Conservation (phyloP, 306 rosid species). For the Begonia masoniana region DNA sequence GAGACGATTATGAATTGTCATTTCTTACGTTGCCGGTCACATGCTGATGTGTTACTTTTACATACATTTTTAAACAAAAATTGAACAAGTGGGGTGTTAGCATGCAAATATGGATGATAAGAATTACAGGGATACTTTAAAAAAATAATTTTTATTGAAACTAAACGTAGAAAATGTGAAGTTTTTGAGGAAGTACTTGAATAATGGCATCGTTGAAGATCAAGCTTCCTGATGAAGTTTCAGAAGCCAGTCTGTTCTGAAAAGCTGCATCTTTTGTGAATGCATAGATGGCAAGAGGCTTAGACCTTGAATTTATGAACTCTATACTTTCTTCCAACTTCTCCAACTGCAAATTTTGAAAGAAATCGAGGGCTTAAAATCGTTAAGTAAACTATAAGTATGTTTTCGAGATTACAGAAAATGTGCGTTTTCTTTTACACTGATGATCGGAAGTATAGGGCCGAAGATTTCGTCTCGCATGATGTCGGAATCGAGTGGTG, state of each 20-base stretch:
- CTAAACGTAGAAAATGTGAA: neutral
- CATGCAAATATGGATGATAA: neutral
- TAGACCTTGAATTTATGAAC: slow-evolving; percentile 58
- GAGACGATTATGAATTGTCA: no score
- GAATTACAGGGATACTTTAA: neutral
- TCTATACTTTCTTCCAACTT: slow-evolving; percentile 56
- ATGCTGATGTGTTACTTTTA: no score
- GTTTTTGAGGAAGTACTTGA: slow-evolving; percentile 30
- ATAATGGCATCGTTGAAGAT: slow-evolving; percentile 44
- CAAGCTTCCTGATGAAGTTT: slow-evolving; percentile 63
- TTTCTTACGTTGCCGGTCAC: no score
- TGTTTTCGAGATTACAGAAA: no score
- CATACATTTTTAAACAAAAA: no score
- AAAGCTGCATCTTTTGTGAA: slow-evolving; percentile 42
- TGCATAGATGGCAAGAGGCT: slow-evolving; percentile 51
- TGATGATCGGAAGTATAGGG: slow-evolving; percentile 63
- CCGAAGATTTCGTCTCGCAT: slow-evolving; percentile 75
- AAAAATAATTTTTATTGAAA: neutral
- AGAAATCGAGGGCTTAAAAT: no score
- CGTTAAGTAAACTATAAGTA: no score
- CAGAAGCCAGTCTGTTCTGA: slow-evolving; percentile 40
- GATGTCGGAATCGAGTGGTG: slow-evolving; percentile 47
- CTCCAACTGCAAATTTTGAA: slow-evolving; percentile 29
- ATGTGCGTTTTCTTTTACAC: slow-evolving; percentile 22
- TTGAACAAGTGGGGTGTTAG: neutral